Base-by-base conservation (phyloP, 441 rosid species). In the Mallotus repandus region DNA sequence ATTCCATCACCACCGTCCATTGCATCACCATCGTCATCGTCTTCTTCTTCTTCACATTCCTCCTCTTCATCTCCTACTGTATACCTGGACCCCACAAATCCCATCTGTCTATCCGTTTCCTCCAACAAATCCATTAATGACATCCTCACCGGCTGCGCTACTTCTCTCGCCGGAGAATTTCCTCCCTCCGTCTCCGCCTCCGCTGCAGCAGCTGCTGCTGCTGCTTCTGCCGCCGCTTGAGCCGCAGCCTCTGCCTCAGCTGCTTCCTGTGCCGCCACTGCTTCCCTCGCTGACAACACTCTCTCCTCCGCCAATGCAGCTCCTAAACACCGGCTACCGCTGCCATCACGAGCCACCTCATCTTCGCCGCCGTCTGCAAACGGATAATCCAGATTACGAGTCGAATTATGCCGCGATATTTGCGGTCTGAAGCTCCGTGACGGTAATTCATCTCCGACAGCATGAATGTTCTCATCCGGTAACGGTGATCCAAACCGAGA, bases 91-190 rank as follows among this genome's bases (percentile, higher is more conserved):
- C 92, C 96, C 62, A 78, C 86, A 56, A 82, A 60, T 32, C 88
- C 94, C 88, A 88, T 84, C 80, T 89, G 84, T 62, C 93, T 48
- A 74, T 89, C 94, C 10, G 92, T 88, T 80, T 92, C 98, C 81
- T 85, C 93, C 80, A 92, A 65, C 62, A 94, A 75, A 69, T 94
- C 99, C 93, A 94, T 89, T 71, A 94, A 68, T 25, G 99, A 92
- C 93, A 92, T 92, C 70, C 89, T 87, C 57, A 83, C 85, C 35
- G 89, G 88, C 74, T 78, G 84, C 32, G 70, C 80, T 9, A 38
- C 60, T 25, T 19, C 77, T 41, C 12, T 67, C 41, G 19, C 55
- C 2, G 79, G 65, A 55, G 25, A 75, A 9, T 38, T 57, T 18
- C 53, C 76, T 45, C 73, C 84, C 45, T 52, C 79, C 32, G 56